These are phyloP conservation scores for Chlorociboria aeruginascens DNA, from an alignment of 495 filamentous ascomycete genomes.

Conservation along the genomic window DNA sequence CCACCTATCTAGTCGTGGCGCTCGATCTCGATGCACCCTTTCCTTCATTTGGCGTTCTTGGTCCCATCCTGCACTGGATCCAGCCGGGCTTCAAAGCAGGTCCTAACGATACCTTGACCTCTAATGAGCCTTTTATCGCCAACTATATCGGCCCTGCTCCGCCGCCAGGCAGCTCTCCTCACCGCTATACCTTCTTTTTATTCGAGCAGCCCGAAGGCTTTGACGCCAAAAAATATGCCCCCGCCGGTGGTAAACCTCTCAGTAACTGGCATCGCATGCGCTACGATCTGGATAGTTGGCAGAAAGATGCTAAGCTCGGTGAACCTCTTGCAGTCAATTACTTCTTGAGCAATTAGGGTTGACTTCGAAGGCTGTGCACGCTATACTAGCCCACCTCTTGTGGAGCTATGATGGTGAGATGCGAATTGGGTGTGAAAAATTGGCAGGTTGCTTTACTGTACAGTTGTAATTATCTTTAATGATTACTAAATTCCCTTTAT, in stretches of 20 bases:
- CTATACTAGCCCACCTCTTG: no score
- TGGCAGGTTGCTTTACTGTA: no score
- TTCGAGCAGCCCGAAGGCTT: conserved; percentile 43
- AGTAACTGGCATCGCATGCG: neutral
- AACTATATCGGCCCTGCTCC: conserved; percentile 39
- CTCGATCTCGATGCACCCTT: conserved; percentile 45
- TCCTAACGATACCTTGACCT: conserved; percentile 4
- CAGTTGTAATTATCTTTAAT: no score
- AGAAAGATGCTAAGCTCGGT: no score
- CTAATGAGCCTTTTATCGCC: neutral
- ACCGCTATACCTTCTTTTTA: conserved; percentile 45
- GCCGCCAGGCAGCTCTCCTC: conserved; percentile 35
- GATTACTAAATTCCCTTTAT: no score
- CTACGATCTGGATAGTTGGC: no score
- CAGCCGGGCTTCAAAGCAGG: conserved; percentile 30
- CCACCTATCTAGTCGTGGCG: conserved; percentile 32
- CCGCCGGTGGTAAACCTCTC: neutral
- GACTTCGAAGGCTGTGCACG: neutral
- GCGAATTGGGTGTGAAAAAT: no score
- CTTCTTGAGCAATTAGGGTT: no score
- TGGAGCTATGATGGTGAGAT: no score
- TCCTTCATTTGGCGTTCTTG: conserved; percentile 34
- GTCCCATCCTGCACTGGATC: conserved; percentile 35
- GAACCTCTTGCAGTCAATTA: no score
- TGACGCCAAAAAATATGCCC: conserved; percentile 21